Percentiles rank a stretch among this genome's conserved stretches.
phyloP scores from a whole-genome alignment of 2,329 filamentous ascomycete genomes.

The Dendryphion nanum region DNA sequence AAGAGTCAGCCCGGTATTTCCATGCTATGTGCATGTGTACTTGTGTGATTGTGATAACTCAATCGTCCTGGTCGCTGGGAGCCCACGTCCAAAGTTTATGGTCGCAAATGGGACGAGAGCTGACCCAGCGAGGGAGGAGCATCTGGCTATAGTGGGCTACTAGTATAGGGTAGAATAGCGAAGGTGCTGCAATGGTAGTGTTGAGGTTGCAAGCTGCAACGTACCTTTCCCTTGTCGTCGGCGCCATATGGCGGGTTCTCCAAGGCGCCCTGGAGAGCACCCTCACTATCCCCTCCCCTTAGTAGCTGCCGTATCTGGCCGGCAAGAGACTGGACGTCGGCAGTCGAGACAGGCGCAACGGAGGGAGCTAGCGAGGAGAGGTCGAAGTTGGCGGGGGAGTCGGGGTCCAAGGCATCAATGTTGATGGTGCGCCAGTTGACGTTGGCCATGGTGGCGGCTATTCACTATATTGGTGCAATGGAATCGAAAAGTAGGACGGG shows the following conservation, averaged over 20 bases:
- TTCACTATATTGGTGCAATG: slow-evolving; percentile 10
- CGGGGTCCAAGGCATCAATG: slow-evolving; percentile 86
- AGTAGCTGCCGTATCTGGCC: slow-evolving; percentile 84
- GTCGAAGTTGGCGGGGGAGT: slow-evolving; percentile 90
- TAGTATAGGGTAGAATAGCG: slow-evolving; percentile 9
- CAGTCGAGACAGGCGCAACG: slow-evolving; percentile 69
- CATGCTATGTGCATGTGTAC: slow-evolving; percentile 18
- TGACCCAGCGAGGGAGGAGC: slow-evolving; percentile 21
- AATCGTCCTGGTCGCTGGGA: slow-evolving; percentile 21
- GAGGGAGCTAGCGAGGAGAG: slow-evolving; percentile 77
- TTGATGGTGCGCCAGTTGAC: slow-evolving; percentile 84
- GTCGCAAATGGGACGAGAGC: slow-evolving; percentile 15
- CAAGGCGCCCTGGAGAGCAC: slow-evolving; percentile 77
- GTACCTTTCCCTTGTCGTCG: slow-evolving; percentile 54
- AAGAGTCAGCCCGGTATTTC: slow-evolving; percentile 26
- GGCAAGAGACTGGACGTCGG: slow-evolving; percentile 74
- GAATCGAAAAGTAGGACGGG: slow-evolving; percentile 1
- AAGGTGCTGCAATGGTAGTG: slow-evolving; percentile 3
- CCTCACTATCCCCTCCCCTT: slow-evolving; percentile 81
- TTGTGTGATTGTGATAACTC: slow-evolving; percentile 7
- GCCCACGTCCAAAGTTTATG: slow-evolving; percentile 20
- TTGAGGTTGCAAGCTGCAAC: slow-evolving; percentile 23
- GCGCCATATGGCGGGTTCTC: slow-evolving; percentile 76
- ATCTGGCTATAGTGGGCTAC: slow-evolving; percentile 15
- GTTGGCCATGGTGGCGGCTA: slow-evolving; percentile 40